phyloP scores from a whole-genome alignment of 1,284 basidiomycete genomes.

The Boletus sp. region DNA sequence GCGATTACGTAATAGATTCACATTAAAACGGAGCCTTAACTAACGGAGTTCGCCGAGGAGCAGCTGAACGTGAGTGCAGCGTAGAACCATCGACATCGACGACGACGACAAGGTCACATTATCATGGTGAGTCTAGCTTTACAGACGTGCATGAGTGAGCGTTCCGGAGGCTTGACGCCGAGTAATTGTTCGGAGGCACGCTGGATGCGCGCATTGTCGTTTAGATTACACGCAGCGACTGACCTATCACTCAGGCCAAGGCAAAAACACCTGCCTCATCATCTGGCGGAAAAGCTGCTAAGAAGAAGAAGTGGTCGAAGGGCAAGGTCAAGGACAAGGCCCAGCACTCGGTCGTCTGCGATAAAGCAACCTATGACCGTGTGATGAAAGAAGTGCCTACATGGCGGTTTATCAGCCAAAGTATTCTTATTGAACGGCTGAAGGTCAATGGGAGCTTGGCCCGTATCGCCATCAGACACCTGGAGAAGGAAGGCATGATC shows the following conservation, averaged over 20 bases:
- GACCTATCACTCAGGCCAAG: constrained; percentile 54
- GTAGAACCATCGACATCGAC: constrained; percentile 24
- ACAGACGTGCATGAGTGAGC: background rate
- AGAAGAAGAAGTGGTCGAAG: constrained; percentile 99
- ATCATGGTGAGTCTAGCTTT: constrained; percentile 32
- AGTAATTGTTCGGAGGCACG: constrained; percentile 4
- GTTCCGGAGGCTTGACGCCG: background rate
- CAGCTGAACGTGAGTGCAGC: background rate
- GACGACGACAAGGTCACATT: constrained; percentile 22
- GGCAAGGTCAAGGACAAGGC: constrained; percentile 99
- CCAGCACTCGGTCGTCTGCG: constrained; percentile 89
- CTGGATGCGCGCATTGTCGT: constrained; percentile 21
- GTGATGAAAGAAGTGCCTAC: constrained; percentile 99
- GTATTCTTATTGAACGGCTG: constrained; percentile 95
- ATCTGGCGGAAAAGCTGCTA: constrained; percentile 77
- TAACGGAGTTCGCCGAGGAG: constrained; percentile 20
- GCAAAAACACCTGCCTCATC: constrained; percentile 61
- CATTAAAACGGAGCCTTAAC: constrained; percentile 25
- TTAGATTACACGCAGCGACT: constrained; percentile 20
- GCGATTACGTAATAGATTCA: constrained; percentile 20
- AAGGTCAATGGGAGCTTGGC: constrained; percentile 96
- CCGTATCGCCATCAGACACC: constrained; percentile 87
- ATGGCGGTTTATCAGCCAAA: constrained; percentile 98
- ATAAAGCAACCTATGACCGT: constrained; percentile 90
- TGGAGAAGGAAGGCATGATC: constrained; percentile 95